phyloP scores from a whole-genome alignment of 2,329 filamentous ascomycete species.

The Pyricularia sp. region DNA sequence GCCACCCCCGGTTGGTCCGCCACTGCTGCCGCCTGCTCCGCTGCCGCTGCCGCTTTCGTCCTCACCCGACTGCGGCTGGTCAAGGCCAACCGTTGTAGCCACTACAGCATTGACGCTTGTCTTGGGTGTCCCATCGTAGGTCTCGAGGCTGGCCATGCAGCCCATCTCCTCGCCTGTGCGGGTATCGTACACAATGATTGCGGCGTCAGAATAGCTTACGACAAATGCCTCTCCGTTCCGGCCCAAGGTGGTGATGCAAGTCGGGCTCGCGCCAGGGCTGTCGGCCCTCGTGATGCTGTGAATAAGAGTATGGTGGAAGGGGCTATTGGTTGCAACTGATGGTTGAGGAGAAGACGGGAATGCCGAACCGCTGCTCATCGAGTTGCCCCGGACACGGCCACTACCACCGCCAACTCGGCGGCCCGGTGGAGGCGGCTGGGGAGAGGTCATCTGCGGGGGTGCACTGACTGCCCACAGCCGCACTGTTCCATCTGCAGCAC shows the following conservation, averaged over 20 bases:
- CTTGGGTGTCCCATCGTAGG: constrained; percentile 72
- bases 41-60: constrained; percentile 21
- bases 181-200: constrained; percentile 87
- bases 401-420: constrained; percentile 46
- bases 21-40: constrained; percentile 56
- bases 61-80: constrained; percentile 51
- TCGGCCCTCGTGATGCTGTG: constrained; percentile 72
- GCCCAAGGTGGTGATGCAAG: constrained; percentile 86
- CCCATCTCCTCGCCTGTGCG: constrained; percentile 84
- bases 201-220: constrained; percentile 83
- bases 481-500: constrained; percentile 81
- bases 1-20: constrained; percentile 70
- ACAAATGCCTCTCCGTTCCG: constrained; percentile 79
- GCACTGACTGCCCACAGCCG: constrained; percentile 92
- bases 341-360: constrained; percentile 88
- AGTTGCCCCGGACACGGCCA: constrained; percentile 75
- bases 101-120: constrained; percentile 88
- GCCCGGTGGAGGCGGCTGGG: constrained; percentile 51
- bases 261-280: constrained; percentile 63
- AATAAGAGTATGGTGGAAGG: constrained; percentile 80
- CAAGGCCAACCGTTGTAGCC: constrained; percentile 74
- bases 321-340: constrained; percentile 72
- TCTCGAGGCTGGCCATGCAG: constrained; percentile 87
- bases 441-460: constrained; percentile 76
- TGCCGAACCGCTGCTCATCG: constrained; percentile 87